Base-by-base conservation (phyloP, 2,329 filamentous ascomycete species). In the Apiospora marii region DNA sequence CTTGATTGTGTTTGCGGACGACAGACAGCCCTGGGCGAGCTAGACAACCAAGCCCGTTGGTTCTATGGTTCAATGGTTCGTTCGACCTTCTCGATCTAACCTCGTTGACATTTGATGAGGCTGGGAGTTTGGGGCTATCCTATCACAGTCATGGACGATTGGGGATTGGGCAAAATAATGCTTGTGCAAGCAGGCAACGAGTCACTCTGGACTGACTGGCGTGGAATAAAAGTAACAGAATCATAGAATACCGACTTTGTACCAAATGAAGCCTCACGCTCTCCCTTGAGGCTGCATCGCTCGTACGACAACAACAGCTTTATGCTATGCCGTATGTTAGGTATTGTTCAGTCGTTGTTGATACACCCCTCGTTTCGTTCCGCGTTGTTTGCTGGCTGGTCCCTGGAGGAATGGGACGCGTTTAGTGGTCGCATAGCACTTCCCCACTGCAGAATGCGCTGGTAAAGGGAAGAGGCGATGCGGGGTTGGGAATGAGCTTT, bases 391-490 rank as follows among this genome's bases (percentile, higher is more conserved):
- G 41, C 67, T 48, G 67, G 13, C 4, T 44, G 41, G 37, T 46
- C 37, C 43, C 41, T 68, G 67, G 12, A 27, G 30, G 44, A 10
- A 27, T 13, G n/a, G 69, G 69, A 61, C 69, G 69, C 69, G 53
- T 70, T 70, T 34, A 70, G 53, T 70, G 53, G 69, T 70, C 69
- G 69, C 69, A 70, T 61, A 7, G 37, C 46, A 48, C 16, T 14
- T 16, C 30, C 14, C 34, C 44, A 37, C 46, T 43, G 48, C 10
- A n/a, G 10, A 37, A 12, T 37, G 27, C 27, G 44, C 46, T 69
- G 46, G 22, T 22, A 8, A 41, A 10, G 37, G 37, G 44, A 30
- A 24, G 44, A 27, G 14, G 14, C n/a, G 46, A 37, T 51, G 34
- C 44, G 48, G 58, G 58, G 58, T 64, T 64, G 22, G 58, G 41